These are phyloP conservation scores for Orbilia quercus DNA, from an alignment of 2,329 filamentous ascomycete genomes.

Conservation along the genomic window DNA sequence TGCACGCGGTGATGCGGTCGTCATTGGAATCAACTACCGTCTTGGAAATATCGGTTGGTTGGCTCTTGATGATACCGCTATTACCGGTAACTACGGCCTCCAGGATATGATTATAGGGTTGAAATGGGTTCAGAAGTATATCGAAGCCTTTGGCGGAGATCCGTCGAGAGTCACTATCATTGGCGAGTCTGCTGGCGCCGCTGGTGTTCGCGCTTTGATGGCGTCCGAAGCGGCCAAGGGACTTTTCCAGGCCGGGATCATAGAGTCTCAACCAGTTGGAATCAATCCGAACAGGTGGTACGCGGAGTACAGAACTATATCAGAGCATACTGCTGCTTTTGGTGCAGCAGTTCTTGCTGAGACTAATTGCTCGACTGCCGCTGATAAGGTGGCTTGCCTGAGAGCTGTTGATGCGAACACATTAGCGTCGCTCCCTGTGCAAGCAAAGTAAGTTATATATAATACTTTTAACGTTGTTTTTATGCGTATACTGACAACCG, in stretches of 20 bases:
- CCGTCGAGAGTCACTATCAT: conserved; percentile 80
- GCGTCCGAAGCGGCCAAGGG: conserved; percentile 66
- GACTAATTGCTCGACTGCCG: conserved; percentile 5
- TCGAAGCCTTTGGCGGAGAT: conserved; percentile 81
- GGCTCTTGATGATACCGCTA: conserved; percentile 62
- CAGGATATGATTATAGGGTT: conserved; percentile 67
- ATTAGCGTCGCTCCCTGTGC: background rate
- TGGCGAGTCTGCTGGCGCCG: conserved; percentile 76
- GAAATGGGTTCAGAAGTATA: conserved; percentile 73
- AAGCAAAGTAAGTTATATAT: conserved; percentile 14
- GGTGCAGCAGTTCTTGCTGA: conserved; percentile 1
- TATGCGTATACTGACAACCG: background rate
- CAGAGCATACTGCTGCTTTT: conserved; percentile 15
- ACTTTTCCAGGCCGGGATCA: conserved; percentile 67
- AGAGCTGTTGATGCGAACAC: conserved; percentile 13
- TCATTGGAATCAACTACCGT: conserved; percentile 64
- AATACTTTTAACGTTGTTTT: too few relatives aligned
- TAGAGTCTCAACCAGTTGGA: conserved; percentile 33
- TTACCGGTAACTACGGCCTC: conserved; percentile 67
- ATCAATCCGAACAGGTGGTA: conserved; percentile 17
- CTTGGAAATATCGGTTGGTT: conserved; percentile 37
- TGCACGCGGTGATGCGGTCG: conserved; percentile 65
- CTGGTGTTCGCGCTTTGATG: conserved; percentile 65
- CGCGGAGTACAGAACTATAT: conserved; percentile 24
- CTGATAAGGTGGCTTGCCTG: conserved; percentile 23